These are phyloP conservation scores for Chaetomidium leptoderma DNA, from an alignment of 495 filamentous ascomycete genomes.

Conservation along the genomic window DNA sequence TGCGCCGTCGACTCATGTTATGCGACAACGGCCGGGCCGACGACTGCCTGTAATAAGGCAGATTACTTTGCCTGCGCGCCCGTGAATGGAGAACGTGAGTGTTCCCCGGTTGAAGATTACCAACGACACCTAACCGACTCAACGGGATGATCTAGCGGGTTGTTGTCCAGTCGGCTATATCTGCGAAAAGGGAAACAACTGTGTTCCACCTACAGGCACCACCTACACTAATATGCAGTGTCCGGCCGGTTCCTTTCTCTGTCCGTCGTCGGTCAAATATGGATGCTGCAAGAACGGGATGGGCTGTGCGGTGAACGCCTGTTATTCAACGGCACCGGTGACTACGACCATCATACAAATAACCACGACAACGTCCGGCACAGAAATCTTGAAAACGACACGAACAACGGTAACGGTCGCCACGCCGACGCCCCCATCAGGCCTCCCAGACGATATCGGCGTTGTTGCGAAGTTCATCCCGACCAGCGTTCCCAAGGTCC, in stretches of 20 bases:
- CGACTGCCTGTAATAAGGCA: conserved; percentile 33
- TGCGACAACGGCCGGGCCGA: conserved; percentile 38
- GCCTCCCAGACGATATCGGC: conserved; percentile 8
- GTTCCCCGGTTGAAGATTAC: background rate
- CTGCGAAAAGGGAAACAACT: conserved; percentile 28
- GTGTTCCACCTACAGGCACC: conserved; percentile 30
- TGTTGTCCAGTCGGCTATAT: conserved; percentile 38
- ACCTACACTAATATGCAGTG: conserved; percentile 28
- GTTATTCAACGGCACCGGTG: conserved; percentile 35
- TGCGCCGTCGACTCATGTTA: conserved; percentile 44
- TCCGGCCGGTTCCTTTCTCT: conserved; percentile 33
- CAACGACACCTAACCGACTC: background rate
- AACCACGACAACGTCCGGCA: conserved; percentile 33
- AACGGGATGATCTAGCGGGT: conserved; percentile 22
- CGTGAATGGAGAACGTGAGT: conserved; percentile 24
- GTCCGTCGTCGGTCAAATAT: conserved; percentile 35
- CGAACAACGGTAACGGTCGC: conserved; percentile 26
- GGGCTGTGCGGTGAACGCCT: conserved; percentile 36
- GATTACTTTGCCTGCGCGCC: conserved; percentile 35
- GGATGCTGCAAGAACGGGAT: conserved; percentile 42
- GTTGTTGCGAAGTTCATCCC: conserved; percentile 37
- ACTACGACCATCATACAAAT: conserved; percentile 33
- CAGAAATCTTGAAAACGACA: conserved; percentile 28
- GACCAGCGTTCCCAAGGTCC: conserved; percentile 37
- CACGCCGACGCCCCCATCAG: conserved; percentile 28